Conservation (phyloP, 257 asterid genomes). For the Plantago elongata region DNA sequence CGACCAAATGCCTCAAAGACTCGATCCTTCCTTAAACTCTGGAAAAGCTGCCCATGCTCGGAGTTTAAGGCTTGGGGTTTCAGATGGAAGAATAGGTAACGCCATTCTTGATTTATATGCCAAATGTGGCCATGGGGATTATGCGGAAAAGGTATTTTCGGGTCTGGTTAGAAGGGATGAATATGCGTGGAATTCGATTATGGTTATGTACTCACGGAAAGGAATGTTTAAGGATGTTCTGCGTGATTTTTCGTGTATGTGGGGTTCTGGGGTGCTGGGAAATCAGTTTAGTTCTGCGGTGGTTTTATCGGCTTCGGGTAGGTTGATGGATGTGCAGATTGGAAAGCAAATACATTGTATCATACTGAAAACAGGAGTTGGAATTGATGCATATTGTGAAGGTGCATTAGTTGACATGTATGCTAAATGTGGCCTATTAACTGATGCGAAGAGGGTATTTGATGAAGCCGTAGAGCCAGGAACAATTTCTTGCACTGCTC, state of each 20-base stretch:
- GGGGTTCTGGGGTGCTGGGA: conserved; percentile 47
- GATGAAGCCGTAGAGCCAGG: conserved; percentile 46
- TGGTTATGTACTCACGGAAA: conserved; percentile 60
- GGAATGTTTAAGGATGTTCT: conserved; percentile 40
- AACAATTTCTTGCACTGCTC: conserved; percentile 78
- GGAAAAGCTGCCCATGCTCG: conserved; percentile 54
- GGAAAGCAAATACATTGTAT: conserved; percentile 68
- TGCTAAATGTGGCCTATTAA: conserved; percentile 61
- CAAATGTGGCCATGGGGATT: conserved; percentile 61
- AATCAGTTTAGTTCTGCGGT: conserved; percentile 76
- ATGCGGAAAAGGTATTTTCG: conserved; percentile 46
- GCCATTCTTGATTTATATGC: conserved; percentile 82
- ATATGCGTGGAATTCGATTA: conserved; percentile 77
- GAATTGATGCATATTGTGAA: conserved; percentile 47
- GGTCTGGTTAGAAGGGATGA: conserved; percentile 47
- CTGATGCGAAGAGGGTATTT: conserved; percentile 59
- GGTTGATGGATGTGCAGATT: conserved; percentile 36
- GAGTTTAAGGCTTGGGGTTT: conserved; percentile 45
- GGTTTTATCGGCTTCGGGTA: conserved; percentile 66
- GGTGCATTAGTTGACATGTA: conserved; percentile 85
- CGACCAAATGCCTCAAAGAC: conserved; percentile 59
- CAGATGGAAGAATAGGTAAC: conserved; percentile 48
- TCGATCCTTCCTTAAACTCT: conserved; percentile 26
- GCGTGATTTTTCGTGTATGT: conserved; percentile 44
- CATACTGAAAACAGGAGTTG: conserved; percentile 47